Evolutionary conservation across 495 filamentous ascomycete genomes (phyloP), one percentile per base, ranked within the genome.

Genomic region (Penicillium nucicola): DNA sequence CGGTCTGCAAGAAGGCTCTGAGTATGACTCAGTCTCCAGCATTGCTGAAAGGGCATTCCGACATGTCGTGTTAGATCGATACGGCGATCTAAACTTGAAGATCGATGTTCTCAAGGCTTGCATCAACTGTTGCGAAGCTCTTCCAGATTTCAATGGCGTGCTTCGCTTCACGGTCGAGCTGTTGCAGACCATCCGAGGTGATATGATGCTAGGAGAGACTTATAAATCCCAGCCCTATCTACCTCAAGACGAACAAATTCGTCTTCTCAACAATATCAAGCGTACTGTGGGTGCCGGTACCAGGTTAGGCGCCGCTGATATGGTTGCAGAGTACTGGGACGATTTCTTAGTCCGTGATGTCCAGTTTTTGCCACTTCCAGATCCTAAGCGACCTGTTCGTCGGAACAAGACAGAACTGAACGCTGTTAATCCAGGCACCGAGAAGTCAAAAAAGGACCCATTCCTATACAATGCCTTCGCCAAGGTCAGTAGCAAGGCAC

Each of bases 381-480:
- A 73, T 30, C 70, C 70, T 15, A 72, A 70, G 53, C 77, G 77
- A n/a, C 85, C 91, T 14, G 80, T 87, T 51, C 77, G 86, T 7
- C 90, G 90, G 55, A 80, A 77, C 3, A 87, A 83, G 55, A 80
- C 78, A 25, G 85, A 92, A 39, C 68, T 96, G 10, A 81, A 86
- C 34, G 80, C 82, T 17, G 79, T 79, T 4, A 77, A 78, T 19
- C 71, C 74, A 6, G 70, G 75, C 28, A 66, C 68, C 9, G 61
- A 77, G 25, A 74, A 77, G 42, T 63, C 66, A n/a, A 74, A 77
- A 22, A 88, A 84, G 45, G 88, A 88, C 52, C 92, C 92, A 1
- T 96, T 97, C 58, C 85, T 97, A 37, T 93, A 96, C 55, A 96
- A 96, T 57, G 87, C 92, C 1, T 96, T 95, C 54, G 61, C 87